Percentiles rank a stretch among this genome's conserved stretches.
These are phyloP conservation scores for Micractinium conductrix DNA, from an alignment of 139 green algal genomes.

Conservation along the genomic window DNA sequence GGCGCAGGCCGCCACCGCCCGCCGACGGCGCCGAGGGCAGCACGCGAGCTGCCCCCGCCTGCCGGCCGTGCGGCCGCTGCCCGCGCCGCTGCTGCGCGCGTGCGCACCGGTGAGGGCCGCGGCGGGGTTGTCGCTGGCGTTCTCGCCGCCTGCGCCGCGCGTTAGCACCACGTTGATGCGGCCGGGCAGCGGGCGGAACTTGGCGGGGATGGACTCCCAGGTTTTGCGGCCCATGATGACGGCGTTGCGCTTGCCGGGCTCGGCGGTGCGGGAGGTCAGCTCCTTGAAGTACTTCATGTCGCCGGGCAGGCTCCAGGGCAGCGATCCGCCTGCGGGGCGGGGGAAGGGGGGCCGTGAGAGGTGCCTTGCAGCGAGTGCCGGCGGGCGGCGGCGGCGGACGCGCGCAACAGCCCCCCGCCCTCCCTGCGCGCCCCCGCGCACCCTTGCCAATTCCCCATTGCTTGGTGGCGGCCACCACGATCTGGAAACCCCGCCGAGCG, in stretches of 20 bases:
- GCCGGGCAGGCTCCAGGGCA: constrained; percentile 83
- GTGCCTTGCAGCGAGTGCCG: neutral
- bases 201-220: constrained; percentile 94
- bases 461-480: constrained; percentile 89
- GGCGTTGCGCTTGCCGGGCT: constrained; percentile 81
- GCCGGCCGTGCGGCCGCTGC: no score
- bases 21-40: no score
- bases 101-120: neutral
- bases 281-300: constrained; percentile 97
- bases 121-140: constrained; percentile 32
- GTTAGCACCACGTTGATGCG: constrained; percentile 97
- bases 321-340: constrained; percentile 38
- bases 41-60: no score
- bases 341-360: neutral
- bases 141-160: constrained; percentile 46
- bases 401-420: constrained; percentile 53
- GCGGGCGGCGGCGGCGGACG: neutral
- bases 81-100: no score
- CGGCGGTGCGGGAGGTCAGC: constrained; percentile 74
- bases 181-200: constrained; percentile 90
- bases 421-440: neutral
- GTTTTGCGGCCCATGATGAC: constrained; percentile 99
- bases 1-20: no score
- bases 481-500: constrained; percentile 71
- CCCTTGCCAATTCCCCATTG: constrained; percentile 88